A percentile compares a stretch with the other conserved stretches of the same genome.
These are phyloP conservation scores for Leccinum pellstonianum DNA, from an alignment of 768 basidiomycete genomes.

Conservation along the genomic window DNA sequence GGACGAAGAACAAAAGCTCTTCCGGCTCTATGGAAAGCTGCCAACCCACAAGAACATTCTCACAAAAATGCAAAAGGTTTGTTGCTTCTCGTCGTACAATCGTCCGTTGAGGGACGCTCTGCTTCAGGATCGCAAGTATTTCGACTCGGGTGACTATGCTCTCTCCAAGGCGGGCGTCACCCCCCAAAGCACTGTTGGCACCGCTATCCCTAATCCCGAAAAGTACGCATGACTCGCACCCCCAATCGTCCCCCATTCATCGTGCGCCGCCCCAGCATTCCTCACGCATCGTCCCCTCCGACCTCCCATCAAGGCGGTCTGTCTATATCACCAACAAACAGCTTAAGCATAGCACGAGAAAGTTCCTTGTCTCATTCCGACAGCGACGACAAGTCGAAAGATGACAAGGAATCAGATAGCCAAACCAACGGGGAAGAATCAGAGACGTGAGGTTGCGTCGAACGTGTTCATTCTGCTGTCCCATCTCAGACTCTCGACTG, in stretches of 20 bases:
- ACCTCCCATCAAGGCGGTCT: constrained; percentile 51
- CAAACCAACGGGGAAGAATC: constrained; percentile 12
- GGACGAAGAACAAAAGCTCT: constrained; percentile 91
- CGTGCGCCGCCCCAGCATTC: constrained; percentile 57
- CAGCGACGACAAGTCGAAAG: constrained; percentile 18
- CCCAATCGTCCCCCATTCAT: background rate
- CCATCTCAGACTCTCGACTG: constrained; percentile 7
- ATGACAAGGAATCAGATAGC: constrained; percentile 13
- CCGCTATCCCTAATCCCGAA: constrained; percentile 97
- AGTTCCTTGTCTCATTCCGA: constrained; percentile 38
- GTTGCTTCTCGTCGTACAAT: constrained; percentile 14
- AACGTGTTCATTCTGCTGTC: constrained; percentile 4
- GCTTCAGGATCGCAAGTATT: constrained; percentile 95
- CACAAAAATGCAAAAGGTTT: constrained; percentile 93
- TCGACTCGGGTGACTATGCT: constrained; percentile 98
- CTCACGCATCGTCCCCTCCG: constrained; percentile 80
- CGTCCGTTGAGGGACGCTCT: constrained; percentile 11
- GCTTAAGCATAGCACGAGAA: constrained; percentile 66
- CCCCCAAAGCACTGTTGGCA: constrained; percentile 88
- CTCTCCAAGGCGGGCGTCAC: constrained; percentile 92
- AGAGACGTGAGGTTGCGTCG: constrained; percentile 16
- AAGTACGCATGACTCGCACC: constrained; percentile 54
- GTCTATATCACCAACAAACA: constrained; percentile 74
- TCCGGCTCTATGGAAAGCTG: constrained; percentile 91
- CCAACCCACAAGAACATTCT: constrained; percentile 92